Base-by-base conservation (phyloP, 1,139 yeast species). In the Lodderomyces pseudojiufengensis region DNA sequence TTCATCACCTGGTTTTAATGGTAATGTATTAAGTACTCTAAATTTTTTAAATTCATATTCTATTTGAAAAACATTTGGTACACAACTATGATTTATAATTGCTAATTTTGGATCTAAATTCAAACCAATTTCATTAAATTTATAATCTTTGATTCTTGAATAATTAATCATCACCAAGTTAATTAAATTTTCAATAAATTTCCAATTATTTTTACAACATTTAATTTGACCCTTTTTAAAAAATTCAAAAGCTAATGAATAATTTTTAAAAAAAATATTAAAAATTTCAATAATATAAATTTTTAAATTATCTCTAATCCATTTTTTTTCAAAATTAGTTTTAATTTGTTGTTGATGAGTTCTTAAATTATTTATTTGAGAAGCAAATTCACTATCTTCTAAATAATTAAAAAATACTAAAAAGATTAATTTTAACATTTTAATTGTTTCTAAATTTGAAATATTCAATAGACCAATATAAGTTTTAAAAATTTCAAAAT, bases 101-200 rank as follows among this genome's bases (percentile, higher is more conserved):
- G 72, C 49, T 41, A 65, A 57, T 3, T 48, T 40, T 0, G 67
- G 64, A 40, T 68, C 73, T 39, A 69, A 50, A 45, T 54, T 50
- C 8, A 51, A 35, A 0, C 74, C 74, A 28, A 58, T 48, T 5
- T 44, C 37, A 31, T 57, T 59, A 12, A 46, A 27, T 9, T 32
- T 23, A 14, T 18, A 25, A 30, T 44, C 29, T 9, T 31, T 33
- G 16, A 44, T 37, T 10, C 26, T 31, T 10, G 26, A 33, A 27
- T 35, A 38, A 31, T 44, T 44, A 10, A 44, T 43, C 7, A 44
- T 25, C 5, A 42, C 35, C 20, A 44, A 23, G 11, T 38, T 29
- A n/a, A 41, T 31, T 12, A 44, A 32, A 24, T 33, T 36, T 16
- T 39, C 46, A 9, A 44, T 24, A 27, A 44, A 41, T 28, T 39